phyloP scores from a whole-genome alignment of 2,329 filamentous ascomycete genomes.

The Trichoderma polysporum region DNA sequence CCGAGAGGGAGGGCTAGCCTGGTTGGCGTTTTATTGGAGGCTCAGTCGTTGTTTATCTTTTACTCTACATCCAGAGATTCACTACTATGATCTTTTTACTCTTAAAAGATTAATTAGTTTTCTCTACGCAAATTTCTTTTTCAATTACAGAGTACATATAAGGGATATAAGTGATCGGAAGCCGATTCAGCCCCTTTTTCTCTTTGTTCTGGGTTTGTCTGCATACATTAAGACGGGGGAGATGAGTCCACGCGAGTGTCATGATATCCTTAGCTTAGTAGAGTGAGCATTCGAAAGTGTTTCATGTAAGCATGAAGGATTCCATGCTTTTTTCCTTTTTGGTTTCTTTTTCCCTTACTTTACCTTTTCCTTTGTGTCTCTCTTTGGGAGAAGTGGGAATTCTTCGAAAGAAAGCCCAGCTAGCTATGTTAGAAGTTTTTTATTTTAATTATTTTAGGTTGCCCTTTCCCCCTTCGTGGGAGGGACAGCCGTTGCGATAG shows the following conservation, averaged over 20 bases:
- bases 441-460: not conserved
- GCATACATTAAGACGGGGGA: slow-evolving; percentile 7
- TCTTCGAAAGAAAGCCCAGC: not conserved
- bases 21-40: slow-evolving; percentile 4
- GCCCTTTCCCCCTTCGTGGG: not conserved
- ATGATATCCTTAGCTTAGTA: slow-evolving; percentile 10
- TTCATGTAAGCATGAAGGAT: slow-evolving; percentile 6
- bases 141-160: slow-evolving; percentile 1
- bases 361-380: not conserved
- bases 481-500: not conserved
- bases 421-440: not conserved
- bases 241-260: slow-evolving; percentile 16
- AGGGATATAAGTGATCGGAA: not conserved
- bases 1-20: not conserved
- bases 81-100: not conserved
- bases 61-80: not conserved
- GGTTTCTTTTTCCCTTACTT: too few relatives aligned
- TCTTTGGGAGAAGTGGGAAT: not conserved
- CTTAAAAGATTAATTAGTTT: not conserved
- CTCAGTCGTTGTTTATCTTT: not conserved
- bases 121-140: not conserved
- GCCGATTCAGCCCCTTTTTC: not conserved
- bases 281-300: not conserved
- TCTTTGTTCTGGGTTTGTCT: not conserved
- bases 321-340: not conserved